Evolutionary conservation across 2,329 filamentous ascomycete species (phyloP), one percentile per base, ranked within the genome.

Genomic region (Talaromyces verruculosus): DNA sequence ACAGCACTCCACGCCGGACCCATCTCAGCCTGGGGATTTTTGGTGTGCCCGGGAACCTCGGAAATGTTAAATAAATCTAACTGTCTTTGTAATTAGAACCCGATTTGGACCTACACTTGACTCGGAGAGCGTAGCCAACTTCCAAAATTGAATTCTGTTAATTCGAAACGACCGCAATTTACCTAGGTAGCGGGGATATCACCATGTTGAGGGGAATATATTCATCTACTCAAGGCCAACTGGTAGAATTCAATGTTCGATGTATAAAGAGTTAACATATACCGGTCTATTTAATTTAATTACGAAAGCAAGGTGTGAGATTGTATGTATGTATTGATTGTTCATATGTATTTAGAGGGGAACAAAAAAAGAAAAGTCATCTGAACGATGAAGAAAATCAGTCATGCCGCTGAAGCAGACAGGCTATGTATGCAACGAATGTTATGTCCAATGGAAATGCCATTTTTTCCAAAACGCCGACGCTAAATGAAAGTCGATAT

Each of bases 401-500:
- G 53, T 39, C 33, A 17, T 57, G 53, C 33, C 53, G 30, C n/a
- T 37, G 11, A 22, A 37, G 53, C n/a, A 33, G 19, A 49, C 22
- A 49, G 25, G 28, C 45, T 57, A 57, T 25, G 53, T 45, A 59
- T n/a, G 45, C 58, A 28, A 59, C 39, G 33, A n/a, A 53, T 19
- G 45, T 61, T 53, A 35, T 35, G 30, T 19, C 28, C 7, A 17
- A 11, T 62, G 15, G 41, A 28, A 62, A 41, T 62, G 43, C 33
- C 10, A 57, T 35, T 53, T 37, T 41, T 41, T 19, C 60, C 19
- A 49, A 41, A 61, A 62, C 60, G 35, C 60, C 60, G 35, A 53
- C 60, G 60, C 60, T 62, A 53, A 53, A 65, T 47, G 39, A 41
- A 57, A 53, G 30, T 55, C 30, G 41, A 65, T 57, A n/a, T 51